Conservation (phyloP, 106 monocot genomes). For the Platanthera zijinensis region DNA sequence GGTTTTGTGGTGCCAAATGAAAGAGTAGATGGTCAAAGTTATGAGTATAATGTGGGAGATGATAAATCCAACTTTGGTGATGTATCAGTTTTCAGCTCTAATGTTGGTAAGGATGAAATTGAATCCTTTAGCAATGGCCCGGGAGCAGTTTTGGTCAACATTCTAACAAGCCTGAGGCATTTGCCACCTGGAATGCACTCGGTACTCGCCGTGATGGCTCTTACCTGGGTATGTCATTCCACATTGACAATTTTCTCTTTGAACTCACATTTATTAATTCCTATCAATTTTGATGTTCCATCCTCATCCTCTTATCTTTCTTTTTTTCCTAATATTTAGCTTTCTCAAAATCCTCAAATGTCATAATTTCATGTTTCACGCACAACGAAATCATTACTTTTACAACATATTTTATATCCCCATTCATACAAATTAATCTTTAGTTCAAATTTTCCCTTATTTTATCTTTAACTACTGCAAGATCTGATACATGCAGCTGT, state of each 20-base stretch:
- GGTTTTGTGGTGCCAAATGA: conserved; percentile 5
- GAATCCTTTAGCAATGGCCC: conserved; percentile 57
- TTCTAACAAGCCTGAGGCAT: conserved; percentile 92
- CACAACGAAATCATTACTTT: neutral
- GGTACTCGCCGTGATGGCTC: conserved; percentile 90
- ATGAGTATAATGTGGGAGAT: conserved; percentile 11
- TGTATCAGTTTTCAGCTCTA: conserved; percentile 12
- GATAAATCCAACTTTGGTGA: conserved; percentile 19
- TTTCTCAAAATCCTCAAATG: neutral
- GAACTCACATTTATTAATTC: neutral
- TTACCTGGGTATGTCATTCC: conserved; percentile 81
- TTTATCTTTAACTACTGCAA: neutral
- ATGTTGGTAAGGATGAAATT: conserved; percentile 18
- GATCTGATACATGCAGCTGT: conserved; percentile 38
- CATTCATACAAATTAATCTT: neutral
- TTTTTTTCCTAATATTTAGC: neutral
- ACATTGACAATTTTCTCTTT: neutral
- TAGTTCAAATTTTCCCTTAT: neutral
- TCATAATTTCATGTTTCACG: no score
- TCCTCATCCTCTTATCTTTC: neutral
- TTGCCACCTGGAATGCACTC: conserved; percentile 89
- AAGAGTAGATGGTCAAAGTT: conserved; percentile 21
- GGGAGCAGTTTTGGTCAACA: conserved; percentile 80
- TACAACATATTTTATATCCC: neutral
- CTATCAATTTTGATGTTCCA: neutral